Evolutionary conservation across 371 early-diverging fungal species (phyloP), one percentile per base, ranked within the genome.

Genomic region (Phascolomyces articulosus): DNA sequence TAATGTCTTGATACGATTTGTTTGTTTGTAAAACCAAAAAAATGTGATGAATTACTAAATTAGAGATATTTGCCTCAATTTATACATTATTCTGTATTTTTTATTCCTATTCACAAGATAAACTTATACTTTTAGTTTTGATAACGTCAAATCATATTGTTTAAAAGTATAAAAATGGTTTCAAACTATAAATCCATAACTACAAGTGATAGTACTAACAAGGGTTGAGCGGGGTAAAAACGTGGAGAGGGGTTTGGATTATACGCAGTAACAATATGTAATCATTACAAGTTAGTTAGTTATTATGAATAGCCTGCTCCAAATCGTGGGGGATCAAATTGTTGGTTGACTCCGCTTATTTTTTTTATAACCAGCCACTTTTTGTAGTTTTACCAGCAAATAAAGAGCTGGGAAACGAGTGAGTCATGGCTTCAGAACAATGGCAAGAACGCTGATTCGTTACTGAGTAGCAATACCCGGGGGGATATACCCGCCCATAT

Each of bases 341-440:
- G 6, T 7, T 4, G 6, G 51, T 24, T 11, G 7, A n/a, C 51
- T 51, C 51, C 51, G 51, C 51, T 0, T 44, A 18, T 0, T 6
- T 44, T 16, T 18, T 15, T 8, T 8, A 4, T n/a, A 13, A 15
- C n/a, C n/a, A n/a, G n/a, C n/a, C n/a, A n/a, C n/a, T n/a, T 44
- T n/a, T 16, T 1, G 18, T 15, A n/a, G 8, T 15, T n/a, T 44
- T 13, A 7, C 51, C 10, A 51, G 23, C 51, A 51, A 51, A 51
- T 51, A 23, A 51, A 51, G 8, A 21, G 26, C 51, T 20, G 51
- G 15, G 26, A 51, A 51, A 51, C 2, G 10, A 51, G 51, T 51
- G 51, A 51, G 51, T 51, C 51, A 51, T 51, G 51, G 23, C 51
- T 51, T 2, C 24, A 20, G 51, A 51, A 51, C 51, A 51, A 51